Evolutionary conservation across 768 basidiomycete genomes (phyloP), one percentile per base, ranked within the genome.

Genomic region (Rhizopogon vinicolor): DNA sequence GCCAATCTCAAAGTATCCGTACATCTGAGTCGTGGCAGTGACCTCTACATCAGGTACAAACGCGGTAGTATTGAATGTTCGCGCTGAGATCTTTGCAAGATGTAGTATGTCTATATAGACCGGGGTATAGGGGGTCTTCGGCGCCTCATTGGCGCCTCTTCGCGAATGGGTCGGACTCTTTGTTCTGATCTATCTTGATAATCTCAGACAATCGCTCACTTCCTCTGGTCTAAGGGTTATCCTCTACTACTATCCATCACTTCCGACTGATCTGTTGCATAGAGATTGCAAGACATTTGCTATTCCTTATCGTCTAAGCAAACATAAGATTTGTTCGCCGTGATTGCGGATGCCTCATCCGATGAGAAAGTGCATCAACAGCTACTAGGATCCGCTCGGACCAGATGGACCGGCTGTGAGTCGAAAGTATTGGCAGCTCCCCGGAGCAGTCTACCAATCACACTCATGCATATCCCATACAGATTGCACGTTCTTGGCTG

Each of bases 11-110:
- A 77, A 68, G 10, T 58, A 64, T 61, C 18, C 84, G 85, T 60
- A 67, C 72, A 46, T 79, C 80, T 5, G 72, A 78, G 14, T 25
- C 68, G 70, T 59, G 79, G 77, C 56, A 83, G 75, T 6, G 80
- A 84, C 52, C 64, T 25, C 25, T 4, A 25, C 25, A 33, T 33
- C 31, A 33, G 31, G 31, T 7, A 33, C 31, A 33, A 25, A 25
- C 4, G 25, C 25, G 25, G 25, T 25, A 25, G 25, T 25, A 25
- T 25, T 33, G 8, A 33, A 33, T 33, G 9, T 10, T 33, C 31
- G 31, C 31, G 9, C 31, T 9, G 31, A 31, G 31, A 9, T 31
- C 31, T 25, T 25, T 25, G 25, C 25, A 1, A 25, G 25, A 25
- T 25, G 25, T 25, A 4, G 25, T 25, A 25, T 25, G 25, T 25